These are phyloP conservation scores for Lentinula guzmanii DNA, from an alignment of 768 basidiomycete species.

Conservation along the genomic window DNA sequence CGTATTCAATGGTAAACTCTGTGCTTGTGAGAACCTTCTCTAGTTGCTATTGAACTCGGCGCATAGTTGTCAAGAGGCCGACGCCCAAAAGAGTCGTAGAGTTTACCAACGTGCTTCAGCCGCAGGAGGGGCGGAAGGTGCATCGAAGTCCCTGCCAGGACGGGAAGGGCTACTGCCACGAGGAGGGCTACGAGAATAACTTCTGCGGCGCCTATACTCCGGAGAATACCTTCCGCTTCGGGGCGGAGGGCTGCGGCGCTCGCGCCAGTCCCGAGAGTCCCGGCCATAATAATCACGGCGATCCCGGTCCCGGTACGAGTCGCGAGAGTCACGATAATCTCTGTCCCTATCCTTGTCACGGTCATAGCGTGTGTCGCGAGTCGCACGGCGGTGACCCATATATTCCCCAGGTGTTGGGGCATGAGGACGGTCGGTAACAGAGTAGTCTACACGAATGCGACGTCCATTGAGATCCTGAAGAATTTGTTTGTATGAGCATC, in stretches of 20 bases:
- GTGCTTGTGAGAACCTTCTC: slow-evolving; percentile 36
- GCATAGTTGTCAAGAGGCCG: slow-evolving; percentile 3
- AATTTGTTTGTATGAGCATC: not conserved
- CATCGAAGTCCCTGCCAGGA: slow-evolving; percentile 37
- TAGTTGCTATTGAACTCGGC: slow-evolving; percentile 37
- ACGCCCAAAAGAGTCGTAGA: slow-evolving; percentile 12
- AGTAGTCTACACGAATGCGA: slow-evolving; percentile 94
- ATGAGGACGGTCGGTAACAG: slow-evolving; percentile 90
- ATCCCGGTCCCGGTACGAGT: slow-evolving; percentile 14
- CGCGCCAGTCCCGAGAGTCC: slow-evolving; percentile 72
- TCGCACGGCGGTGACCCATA: slow-evolving; percentile 81
- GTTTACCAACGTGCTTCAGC: slow-evolving; percentile 58
- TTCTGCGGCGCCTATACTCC: slow-evolving; percentile 48
- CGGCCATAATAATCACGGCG: slow-evolving; percentile 57
- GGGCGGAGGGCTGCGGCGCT: slow-evolving; percentile 71
- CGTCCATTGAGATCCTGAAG: slow-evolving; percentile 88
- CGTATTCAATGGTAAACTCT: slow-evolving; percentile 23
- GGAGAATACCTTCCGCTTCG: slow-evolving; percentile 69
- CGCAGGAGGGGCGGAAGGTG: slow-evolving; percentile 26
- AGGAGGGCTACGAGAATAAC: slow-evolving; percentile 77
- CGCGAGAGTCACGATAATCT: slow-evolving; percentile 41
- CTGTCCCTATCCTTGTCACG: slow-evolving; percentile 33
- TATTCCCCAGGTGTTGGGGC: slow-evolving; percentile 97
- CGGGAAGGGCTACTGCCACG: slow-evolving; percentile 51
- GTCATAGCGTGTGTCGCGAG: slow-evolving; percentile 31